These are phyloP conservation scores for Pythium oligandrum DNA, from an alignment of 352 stramenopile genomes.

Conservation along the genomic window DNA sequence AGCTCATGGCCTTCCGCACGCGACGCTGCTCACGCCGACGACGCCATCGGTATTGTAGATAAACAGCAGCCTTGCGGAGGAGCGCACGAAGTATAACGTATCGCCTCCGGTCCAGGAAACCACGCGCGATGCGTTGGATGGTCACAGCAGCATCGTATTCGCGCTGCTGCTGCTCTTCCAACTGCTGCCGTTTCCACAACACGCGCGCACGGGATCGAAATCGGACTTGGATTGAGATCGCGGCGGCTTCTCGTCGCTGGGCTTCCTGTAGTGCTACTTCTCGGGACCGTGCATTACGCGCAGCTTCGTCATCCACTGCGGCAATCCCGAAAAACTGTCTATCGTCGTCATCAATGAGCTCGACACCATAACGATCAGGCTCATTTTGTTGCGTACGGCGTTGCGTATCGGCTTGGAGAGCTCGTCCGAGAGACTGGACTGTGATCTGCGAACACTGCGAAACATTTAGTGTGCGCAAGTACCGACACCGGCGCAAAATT, in stretches of 20 bases:
- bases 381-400: background rate
- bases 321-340: conserved; percentile 40
- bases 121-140: conserved; percentile 53
- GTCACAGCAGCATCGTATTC: conserved; percentile 49
- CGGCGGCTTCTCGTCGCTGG: conserved; percentile 23
- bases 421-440: conserved; percentile 18
- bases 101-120: conserved; percentile 29
- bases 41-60: conserved; percentile 61
- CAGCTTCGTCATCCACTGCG: conserved; percentile 26
- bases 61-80: conserved; percentile 32
- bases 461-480: conserved; percentile 48
- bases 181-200: conserved; percentile 15
- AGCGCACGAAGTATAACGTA: conserved; percentile 36
- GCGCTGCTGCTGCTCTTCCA: conserved; percentile 31
- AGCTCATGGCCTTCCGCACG: conserved; percentile 42
- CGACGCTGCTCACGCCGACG: conserved; percentile 36
- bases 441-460: conserved; percentile 31
- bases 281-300: conserved; percentile 28
- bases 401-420: conserved; percentile 11
- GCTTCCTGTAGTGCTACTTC: conserved; percentile 20
- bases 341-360: conserved; percentile 45
- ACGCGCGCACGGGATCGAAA: conserved; percentile 30
- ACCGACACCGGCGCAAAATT: conserved; percentile 32
- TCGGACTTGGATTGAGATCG: conserved; percentile 32
- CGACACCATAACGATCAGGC: conserved; percentile 32